These are phyloP conservation scores for Hypoxylon sp. DNA, from an alignment of 2,329 filamentous ascomycete genomes.

Conservation along the genomic window DNA sequence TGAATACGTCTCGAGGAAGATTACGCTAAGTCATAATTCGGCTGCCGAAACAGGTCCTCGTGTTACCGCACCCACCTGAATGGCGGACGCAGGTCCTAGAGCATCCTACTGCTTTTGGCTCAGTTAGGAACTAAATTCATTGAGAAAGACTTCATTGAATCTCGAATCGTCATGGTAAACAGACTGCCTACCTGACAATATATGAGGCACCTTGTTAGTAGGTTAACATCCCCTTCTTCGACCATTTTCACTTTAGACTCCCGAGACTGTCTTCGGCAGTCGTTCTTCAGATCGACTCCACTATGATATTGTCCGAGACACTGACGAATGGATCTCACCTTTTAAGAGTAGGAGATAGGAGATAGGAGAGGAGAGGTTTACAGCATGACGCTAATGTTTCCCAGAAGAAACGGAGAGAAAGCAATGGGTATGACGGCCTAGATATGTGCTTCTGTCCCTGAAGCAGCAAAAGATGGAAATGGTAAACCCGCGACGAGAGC, in stretches of 20 bases:
- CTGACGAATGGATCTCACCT: constrained; percentile 1
- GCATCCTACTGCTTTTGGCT: background rate
- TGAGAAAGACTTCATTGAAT: background rate
- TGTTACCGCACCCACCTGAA: constrained; percentile 19
- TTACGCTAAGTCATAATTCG: constrained; percentile 15
- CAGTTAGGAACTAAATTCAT: background rate
- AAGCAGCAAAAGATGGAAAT: constrained; percentile 15
- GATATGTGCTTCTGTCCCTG: constrained; percentile 25
- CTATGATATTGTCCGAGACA: constrained; percentile 30
- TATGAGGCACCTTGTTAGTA: background rate
- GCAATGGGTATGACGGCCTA: constrained; percentile 29
- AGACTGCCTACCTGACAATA: background rate
- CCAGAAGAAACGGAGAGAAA: background rate
- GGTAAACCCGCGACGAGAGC: constrained; percentile 22
- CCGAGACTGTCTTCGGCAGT: constrained; percentile 6
- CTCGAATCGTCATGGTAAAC: background rate
- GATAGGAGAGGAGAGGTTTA: background rate
- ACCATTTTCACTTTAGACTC: constrained; percentile 9
- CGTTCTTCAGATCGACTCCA: background rate
- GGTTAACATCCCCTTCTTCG: constrained; percentile 5
- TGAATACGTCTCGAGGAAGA: constrained; percentile 4
- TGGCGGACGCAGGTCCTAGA: background rate
- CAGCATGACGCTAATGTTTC: background rate
- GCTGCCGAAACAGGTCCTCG: constrained; percentile 33
- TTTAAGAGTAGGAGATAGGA: too few species aligned